Percentiles rank a stretch among this genome's conserved stretches.
Evolutionary conservation across 441 rosid species (phyloP).

Genomic region (Pelargonium myrrhifolium): DNA sequence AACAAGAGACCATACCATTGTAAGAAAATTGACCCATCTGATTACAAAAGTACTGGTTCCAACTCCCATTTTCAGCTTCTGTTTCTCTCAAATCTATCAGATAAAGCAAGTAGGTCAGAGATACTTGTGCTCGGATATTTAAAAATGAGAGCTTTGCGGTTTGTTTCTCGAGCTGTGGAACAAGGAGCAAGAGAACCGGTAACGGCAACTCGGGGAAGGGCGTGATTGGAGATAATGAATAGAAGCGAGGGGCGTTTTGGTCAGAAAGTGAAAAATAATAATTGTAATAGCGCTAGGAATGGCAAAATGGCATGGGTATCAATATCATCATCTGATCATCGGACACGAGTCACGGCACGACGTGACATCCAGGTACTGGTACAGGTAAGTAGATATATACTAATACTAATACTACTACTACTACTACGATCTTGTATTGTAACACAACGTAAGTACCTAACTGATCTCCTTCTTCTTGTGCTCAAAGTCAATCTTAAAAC

Average conservation of each 20-base stretch:
- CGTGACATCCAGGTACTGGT: constrained; percentile 4
- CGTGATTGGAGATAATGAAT: constrained; percentile 17
- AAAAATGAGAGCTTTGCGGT: constrained; percentile 12
- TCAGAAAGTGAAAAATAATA: constrained; percentile 24
- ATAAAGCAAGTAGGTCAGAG: constrained; percentile 14
- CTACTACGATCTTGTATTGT: too few relatives aligned
- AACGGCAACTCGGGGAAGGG: constrained; percentile 6
- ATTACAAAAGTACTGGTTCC: constrained; percentile 83
- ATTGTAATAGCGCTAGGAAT: constrained; percentile 11
- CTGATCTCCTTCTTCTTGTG: neutral
- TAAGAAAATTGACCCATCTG: constrained; percentile 89
- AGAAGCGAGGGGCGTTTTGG: constrained; percentile 40
- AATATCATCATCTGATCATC: too few relatives aligned
- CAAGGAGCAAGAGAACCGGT: constrained; percentile 12
- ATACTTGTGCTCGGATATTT: neutral
- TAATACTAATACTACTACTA: too few relatives aligned
- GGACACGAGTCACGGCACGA: constrained; percentile 23
- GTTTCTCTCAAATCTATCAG: constrained; percentile 12
- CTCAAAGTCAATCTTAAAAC: neutral
- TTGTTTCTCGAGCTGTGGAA: constrained; percentile 9
- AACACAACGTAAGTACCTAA: neutral
- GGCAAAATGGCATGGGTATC: neutral
- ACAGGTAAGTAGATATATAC: too few relatives aligned
- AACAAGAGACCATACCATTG: constrained; percentile 45
- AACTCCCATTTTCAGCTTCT: constrained; percentile 44